Percentiles rank a stretch among this genome's conserved stretches.
Evolutionary conservation across 352 stramenopile genomes (phyloP).

Genomic region (Detonula confervacea): DNA sequence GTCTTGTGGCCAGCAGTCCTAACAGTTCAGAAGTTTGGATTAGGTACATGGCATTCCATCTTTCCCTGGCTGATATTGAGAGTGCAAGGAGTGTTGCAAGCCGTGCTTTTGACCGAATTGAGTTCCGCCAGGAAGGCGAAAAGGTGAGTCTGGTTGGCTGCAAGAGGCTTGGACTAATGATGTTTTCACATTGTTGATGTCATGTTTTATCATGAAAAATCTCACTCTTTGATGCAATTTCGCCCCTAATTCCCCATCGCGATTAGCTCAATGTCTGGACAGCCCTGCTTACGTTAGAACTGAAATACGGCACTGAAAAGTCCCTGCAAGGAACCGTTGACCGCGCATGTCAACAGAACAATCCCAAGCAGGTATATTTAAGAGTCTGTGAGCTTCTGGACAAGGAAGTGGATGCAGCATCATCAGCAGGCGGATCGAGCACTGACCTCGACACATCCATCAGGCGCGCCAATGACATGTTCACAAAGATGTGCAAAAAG

Average conservation of each 20-base stretch:
- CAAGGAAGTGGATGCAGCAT: slow-evolving; percentile 71
- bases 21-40: slow-evolving; percentile 97
- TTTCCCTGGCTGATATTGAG: slow-evolving; percentile 93
- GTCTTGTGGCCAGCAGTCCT: slow-evolving; percentile 91
- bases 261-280: slow-evolving; percentile 95
- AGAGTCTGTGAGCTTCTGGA: slow-evolving; percentile 91
- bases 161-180: not conserved
- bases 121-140: slow-evolving; percentile 94
- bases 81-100: slow-evolving; percentile 92
- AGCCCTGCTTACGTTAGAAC: slow-evolving; percentile 94
- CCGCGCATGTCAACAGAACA: slow-evolving; percentile 91
- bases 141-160: slow-evolving; percentile 82
- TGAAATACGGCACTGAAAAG: slow-evolving; percentile 93
- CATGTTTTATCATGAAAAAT: too few species aligned
- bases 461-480: slow-evolving; percentile 80
- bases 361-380: slow-evolving; percentile 95
- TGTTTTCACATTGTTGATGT: too few species aligned
- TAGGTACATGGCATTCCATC: slow-evolving; percentile 97
- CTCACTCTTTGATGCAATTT: not conserved
- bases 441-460: slow-evolving; percentile 48
- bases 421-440: slow-evolving; percentile 75
- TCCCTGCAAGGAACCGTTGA: slow-evolving; percentile 92
- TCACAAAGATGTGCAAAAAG: slow-evolving; percentile 90
- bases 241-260: too few species aligned
- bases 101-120: slow-evolving; percentile 92